Evolutionary conservation across 441 rosid genomes (phyloP).

Genomic region (Adansonia rubrostipa): DNA sequence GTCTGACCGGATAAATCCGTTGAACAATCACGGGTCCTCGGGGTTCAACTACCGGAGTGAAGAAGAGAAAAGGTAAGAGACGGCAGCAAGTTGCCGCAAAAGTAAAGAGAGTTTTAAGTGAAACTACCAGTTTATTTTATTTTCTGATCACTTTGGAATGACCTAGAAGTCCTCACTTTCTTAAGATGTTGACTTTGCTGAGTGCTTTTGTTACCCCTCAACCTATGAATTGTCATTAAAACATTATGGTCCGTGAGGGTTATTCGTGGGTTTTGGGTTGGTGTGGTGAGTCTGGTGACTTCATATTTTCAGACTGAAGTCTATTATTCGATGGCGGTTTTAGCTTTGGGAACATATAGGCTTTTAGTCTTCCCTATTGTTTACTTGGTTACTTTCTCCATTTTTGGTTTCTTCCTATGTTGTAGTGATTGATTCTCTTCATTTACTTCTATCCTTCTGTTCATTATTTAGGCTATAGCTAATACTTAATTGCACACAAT

Average conservation of each 20-base stretch:
- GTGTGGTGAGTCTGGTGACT: background rate
- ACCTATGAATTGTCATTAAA: background rate
- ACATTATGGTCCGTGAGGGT: background rate
- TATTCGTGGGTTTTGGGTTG: background rate
- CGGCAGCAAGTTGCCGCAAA: slow-evolving; percentile 47
- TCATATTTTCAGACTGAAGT: background rate
- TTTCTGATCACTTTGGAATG: slow-evolving; percentile 1
- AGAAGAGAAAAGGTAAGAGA: slow-evolving; percentile 33
- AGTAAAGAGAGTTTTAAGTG: slow-evolving; percentile 23
- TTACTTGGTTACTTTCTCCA: background rate
- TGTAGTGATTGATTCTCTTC: too few relatives aligned
- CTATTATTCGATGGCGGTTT: background rate
- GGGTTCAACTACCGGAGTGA: slow-evolving; percentile 44
- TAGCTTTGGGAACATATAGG: background rate
- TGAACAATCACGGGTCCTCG: slow-evolving; percentile 52
- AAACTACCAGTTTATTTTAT: slow-evolving; percentile 27
- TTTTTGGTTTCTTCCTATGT: background rate
- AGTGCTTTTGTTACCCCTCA: background rate
- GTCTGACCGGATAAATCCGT: slow-evolving; percentile 37
- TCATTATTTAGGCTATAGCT: background rate
- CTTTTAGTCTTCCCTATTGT: background rate
- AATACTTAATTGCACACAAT: too few relatives aligned
- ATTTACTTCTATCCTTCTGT: background rate
- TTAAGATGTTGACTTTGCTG: background rate
- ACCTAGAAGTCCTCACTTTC: slow-evolving; percentile 28